phyloP scores from a whole-genome alignment of 768 basidiomycete genomes.

The Saitozyma sp. region DNA sequence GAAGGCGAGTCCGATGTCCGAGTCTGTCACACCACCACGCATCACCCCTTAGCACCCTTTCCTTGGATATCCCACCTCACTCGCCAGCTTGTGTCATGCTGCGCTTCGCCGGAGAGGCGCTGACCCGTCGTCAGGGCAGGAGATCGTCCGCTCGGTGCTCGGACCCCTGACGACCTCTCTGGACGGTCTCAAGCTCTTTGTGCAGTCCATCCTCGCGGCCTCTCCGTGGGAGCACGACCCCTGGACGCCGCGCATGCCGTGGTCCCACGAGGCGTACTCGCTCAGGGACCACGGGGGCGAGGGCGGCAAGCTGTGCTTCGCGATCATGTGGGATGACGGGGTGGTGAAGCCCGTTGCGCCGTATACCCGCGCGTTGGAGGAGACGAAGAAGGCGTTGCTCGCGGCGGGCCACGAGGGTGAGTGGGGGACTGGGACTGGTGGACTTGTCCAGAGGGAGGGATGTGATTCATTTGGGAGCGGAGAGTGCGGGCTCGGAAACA shows the following conservation, averaged over 20 bases:
- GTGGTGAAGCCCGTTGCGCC: slow-evolving; percentile 67
- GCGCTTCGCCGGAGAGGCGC: too few species aligned
- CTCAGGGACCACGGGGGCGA: slow-evolving; percentile 63
- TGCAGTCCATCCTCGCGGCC: slow-evolving; percentile 62
- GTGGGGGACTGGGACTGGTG: slow-evolving; percentile 5
- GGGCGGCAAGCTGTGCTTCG: slow-evolving; percentile 59
- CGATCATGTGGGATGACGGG: slow-evolving; percentile 70
- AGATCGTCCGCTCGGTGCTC: slow-evolving; percentile 68
- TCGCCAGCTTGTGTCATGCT: too few species aligned
- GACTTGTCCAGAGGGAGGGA: too few species aligned
- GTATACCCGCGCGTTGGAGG: slow-evolving; percentile 62
- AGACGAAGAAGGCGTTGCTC: slow-evolving; percentile 61
- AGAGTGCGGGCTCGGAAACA: too few species aligned
- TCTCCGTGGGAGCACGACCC: slow-evolving; percentile 68
- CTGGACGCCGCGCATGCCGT: slow-evolving; percentile 22
- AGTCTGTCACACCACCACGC: too few species aligned
- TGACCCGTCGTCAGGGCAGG: slow-evolving; percentile 58
- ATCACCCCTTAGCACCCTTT: too few species aligned
- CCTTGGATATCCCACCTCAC: too few species aligned
- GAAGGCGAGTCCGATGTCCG: too few species aligned
- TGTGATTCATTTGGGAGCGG: too few species aligned
- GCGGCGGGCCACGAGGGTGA: slow-evolving; percentile 68
- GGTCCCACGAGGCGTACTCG: slow-evolving; percentile 53
- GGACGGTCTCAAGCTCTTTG: slow-evolving; percentile 66
- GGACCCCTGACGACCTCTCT: slow-evolving; percentile 69